Percentiles rank a stretch among this genome's conserved stretches.
These are phyloP conservation scores for Globisporangium yorkense DNA, from an alignment of 352 stramenopile species.

Conservation along the genomic window DNA sequence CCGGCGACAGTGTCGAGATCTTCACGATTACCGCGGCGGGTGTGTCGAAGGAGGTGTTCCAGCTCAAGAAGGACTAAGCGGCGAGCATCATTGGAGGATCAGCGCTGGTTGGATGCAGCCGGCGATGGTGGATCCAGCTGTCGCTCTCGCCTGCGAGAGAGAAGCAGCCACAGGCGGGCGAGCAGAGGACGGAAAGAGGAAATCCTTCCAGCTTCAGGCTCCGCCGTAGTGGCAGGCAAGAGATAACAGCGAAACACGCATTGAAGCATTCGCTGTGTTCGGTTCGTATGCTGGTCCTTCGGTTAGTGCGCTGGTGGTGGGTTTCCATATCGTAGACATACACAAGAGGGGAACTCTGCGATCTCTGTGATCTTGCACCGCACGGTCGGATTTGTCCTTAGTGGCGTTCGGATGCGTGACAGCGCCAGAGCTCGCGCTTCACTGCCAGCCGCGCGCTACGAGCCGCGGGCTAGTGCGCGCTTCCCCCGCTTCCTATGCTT, in stretches of 20 bases:
- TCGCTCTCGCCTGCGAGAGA: background rate
- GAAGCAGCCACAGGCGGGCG: background rate
- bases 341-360: too few species aligned
- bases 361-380: too few species aligned
- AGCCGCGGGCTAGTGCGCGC: background rate
- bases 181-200: background rate
- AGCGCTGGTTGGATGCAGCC: background rate
- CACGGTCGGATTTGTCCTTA: background rate
- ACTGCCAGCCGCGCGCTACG: background rate
- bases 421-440: background rate
- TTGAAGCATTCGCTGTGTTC: background rate
- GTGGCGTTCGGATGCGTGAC: background rate
- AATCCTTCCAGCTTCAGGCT: background rate
- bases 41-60: constrained; percentile 88
- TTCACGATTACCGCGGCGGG: constrained; percentile 94
- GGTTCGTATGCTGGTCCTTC: too few species aligned
- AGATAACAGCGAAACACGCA: background rate
- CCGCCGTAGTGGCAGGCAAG: too few species aligned
- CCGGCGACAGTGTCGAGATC: constrained; percentile 97
- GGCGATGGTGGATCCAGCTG: background rate
- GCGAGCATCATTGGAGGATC: background rate
- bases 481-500: constrained; percentile 33
- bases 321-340: too few species aligned
- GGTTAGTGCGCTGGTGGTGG: too few species aligned
- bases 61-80: constrained; percentile 94